Percentiles rank a stretch among this genome's conserved stretches.
phyloP scores from a whole-genome alignment of 1,284 basidiomycete genomes.

The Moesziomyces aphidis region DNA sequence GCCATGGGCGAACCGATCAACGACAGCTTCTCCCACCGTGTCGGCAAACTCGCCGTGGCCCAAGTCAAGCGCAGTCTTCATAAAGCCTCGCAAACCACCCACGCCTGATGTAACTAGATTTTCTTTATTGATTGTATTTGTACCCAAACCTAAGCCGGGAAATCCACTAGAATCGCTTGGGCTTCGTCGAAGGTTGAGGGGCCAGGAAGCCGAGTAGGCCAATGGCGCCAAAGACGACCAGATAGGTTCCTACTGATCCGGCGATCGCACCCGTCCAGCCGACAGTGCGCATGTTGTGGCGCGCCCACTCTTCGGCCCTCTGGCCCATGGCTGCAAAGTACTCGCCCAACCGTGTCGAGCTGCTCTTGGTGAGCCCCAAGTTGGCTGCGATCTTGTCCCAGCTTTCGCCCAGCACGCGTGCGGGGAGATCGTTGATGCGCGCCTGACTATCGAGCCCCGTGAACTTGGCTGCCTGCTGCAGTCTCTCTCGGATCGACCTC shows the following conservation, averaged over 20 bases:
- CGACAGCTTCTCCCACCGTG: conserved; percentile 21
- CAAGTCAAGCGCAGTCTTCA: background rate
- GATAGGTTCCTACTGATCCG: conserved; percentile 21
- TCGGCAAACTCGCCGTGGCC: conserved; percentile 11
- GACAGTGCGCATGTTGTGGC: conserved; percentile 21
- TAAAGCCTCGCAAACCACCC: conserved; percentile 4
- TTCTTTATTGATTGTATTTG: background rate
- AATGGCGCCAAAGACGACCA: conserved; percentile 31
- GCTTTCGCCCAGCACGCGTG: background rate
- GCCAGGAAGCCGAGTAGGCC: conserved; percentile 34
- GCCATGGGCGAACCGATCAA: conserved; percentile 51
- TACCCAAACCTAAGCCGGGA: background rate
- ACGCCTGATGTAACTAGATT: background rate
- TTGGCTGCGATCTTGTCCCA: conserved; percentile 11
- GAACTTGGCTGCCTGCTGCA: conserved; percentile 17
- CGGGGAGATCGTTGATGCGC: conserved; percentile 10
- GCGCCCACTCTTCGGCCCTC: conserved; percentile 29
- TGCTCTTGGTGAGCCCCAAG: background rate
- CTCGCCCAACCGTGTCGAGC: background rate
- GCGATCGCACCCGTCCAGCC: conserved; percentile 42
- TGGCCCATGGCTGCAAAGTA: conserved; percentile 9
- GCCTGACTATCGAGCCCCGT: conserved; percentile 7
- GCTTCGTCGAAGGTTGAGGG: conserved; percentile 14
- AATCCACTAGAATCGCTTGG: conserved; percentile 11
- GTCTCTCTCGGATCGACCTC: background rate